phyloP scores from a whole-genome alignment of 2,329 filamentous ascomycete genomes.

The Periconia digitata region DNA sequence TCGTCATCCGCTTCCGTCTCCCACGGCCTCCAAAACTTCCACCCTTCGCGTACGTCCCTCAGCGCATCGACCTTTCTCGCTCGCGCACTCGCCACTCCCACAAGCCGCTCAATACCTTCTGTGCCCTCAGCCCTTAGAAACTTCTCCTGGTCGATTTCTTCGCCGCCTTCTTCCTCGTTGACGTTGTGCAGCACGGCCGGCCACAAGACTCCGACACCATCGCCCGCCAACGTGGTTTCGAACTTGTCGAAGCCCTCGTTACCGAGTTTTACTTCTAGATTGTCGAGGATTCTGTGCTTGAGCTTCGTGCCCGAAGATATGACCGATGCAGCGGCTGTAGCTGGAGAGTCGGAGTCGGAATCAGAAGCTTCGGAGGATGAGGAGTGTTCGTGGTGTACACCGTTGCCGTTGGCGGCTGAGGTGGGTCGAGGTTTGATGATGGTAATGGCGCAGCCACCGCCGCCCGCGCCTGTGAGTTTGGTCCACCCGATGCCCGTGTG shows the following conservation, averaged over 20 bases:
- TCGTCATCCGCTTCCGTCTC: conserved; percentile 11
- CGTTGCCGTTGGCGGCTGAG: conserved; percentile 44
- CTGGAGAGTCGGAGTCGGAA: conserved; percentile 24
- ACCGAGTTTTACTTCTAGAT: conserved; percentile 63
- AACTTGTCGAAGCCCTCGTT: conserved; percentile 75
- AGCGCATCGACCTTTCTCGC: conserved; percentile 19
- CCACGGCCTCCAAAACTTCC: conserved; percentile 46
- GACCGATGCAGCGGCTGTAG: conserved; percentile 27
- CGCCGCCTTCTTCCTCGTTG: conserved; percentile 76
- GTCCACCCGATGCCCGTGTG: conserved; percentile 92
- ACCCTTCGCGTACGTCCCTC: conserved; percentile 41
- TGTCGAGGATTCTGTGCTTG: conserved; percentile 51
- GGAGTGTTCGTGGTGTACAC: conserved; percentile 22
- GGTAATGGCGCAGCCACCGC: conserved; percentile 93
- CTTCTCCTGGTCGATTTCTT: conserved; percentile 89
- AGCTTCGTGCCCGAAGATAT: conserved; percentile 36
- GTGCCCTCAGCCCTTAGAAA: conserved; percentile 82
- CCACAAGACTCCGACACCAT: conserved; percentile 92
- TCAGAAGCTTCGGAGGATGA: conserved; percentile 5
- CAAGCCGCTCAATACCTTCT: conserved; percentile 82
- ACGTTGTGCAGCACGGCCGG: conserved; percentile 88
- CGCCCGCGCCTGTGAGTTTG: conserved; percentile 93
- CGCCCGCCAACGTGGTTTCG: conserved; percentile 85
- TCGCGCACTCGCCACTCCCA: conserved; percentile 63
- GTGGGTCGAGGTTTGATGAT: conserved; percentile 68